These are phyloP conservation scores for Pseudogymnoascus sp. DNA, from an alignment of 2,329 filamentous ascomycete species.

Conservation along the genomic window DNA sequence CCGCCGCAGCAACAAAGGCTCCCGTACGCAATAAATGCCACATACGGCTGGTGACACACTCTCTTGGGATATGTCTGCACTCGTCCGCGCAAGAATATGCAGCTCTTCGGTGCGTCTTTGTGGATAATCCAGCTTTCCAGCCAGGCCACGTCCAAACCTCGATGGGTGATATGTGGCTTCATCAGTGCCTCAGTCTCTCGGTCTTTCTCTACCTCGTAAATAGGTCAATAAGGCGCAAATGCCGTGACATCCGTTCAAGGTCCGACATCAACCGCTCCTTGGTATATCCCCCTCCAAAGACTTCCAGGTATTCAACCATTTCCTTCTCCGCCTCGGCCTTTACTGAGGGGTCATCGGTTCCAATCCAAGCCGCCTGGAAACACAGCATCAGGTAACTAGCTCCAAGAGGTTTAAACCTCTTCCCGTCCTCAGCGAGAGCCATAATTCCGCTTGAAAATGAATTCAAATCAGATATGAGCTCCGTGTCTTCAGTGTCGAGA, in stretches of 20 bases:
- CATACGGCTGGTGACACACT: background rate
- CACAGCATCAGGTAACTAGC: conserved; percentile 26
- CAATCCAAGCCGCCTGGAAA: conserved; percentile 23
- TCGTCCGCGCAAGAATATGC: background rate
- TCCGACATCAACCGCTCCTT: background rate
- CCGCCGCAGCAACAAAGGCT: background rate
- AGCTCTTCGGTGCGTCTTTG: background rate
- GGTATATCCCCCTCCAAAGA: background rate
- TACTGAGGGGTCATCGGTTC: conserved; percentile 1
- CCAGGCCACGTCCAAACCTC: background rate
- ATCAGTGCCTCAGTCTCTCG: background rate
- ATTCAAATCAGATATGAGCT: conserved; percentile 15
- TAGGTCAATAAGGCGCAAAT: background rate
- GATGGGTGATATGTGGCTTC: background rate
- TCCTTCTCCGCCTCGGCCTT: background rate
- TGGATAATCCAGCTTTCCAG: background rate
- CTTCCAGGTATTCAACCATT: background rate
- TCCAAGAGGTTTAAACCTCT: conserved; percentile 28
- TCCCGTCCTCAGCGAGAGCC: conserved; percentile 22
- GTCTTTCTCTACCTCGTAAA: background rate
- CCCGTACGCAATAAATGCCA: background rate
- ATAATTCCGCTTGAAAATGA: conserved; percentile 26
- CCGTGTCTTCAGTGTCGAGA: conserved; percentile 21
- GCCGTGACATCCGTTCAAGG: background rate
- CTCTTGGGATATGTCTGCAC: background rate